phyloP scores from a whole-genome alignment of 2,329 filamentous ascomycete genomes.

The Sporothrix brunneoviolacea region DNA sequence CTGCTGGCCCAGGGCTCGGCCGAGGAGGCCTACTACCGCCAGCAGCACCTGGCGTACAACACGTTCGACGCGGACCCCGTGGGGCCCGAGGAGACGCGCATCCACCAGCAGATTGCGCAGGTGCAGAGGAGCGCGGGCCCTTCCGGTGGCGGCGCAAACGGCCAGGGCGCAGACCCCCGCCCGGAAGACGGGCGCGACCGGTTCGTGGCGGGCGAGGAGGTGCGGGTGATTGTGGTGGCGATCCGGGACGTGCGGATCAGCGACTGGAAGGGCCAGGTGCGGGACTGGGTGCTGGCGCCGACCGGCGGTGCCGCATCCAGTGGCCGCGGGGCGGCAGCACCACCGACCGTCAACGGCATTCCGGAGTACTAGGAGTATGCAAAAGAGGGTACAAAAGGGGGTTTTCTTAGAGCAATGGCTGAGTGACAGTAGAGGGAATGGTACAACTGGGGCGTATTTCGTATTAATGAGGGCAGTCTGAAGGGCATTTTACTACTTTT shows the following conservation, averaged over 20 bases:
- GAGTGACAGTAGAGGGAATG: no score
- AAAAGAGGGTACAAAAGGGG: no score
- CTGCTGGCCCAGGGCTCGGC: constrained; percentile 67
- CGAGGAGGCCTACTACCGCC: constrained; percentile 78
- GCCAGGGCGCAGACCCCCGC: no score
- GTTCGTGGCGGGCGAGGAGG: constrained; percentile 75
- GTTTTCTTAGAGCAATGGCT: no score
- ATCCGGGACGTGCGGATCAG: constrained; percentile 82
- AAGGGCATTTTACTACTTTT: no score
- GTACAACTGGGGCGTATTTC: no score
- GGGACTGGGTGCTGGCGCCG: constrained; percentile 57
- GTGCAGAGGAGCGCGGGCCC: no score
- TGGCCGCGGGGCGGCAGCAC: constrained; percentile 15
- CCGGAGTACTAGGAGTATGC: no score
- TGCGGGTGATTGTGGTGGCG: constrained; percentile 77
- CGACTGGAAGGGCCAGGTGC: constrained; percentile 91
- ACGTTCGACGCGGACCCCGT: constrained; percentile 59
- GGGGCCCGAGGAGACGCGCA: constrained; percentile 33
- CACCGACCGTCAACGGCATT: constrained; percentile 34
- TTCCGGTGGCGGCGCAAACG: no score
- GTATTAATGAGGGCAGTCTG: no score
- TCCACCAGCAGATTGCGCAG: constrained; percentile 25
- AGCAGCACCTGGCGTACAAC: constrained; percentile 84
- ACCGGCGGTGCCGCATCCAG: background rate
- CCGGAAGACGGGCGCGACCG: constrained; percentile 49